Evolutionary conservation across 345 rosid genomes (phyloP), one percentile per base, ranked within the genome.

Genomic region (Nasturtium officinale): DNA sequence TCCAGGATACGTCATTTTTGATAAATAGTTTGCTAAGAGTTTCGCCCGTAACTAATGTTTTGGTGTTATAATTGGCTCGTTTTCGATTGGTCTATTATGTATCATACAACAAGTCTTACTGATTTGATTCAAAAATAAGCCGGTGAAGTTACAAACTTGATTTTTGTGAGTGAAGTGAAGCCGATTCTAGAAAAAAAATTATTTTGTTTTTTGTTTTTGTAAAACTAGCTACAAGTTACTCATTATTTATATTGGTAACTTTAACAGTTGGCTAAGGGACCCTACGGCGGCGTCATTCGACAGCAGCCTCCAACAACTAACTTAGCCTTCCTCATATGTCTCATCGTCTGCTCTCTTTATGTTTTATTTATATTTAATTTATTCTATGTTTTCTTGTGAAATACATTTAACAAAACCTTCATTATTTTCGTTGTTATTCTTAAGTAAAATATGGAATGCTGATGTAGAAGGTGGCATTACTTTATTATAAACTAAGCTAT

Each of bases 241-340:
- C 32, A 29, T 35, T 52, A 40, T 11, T 7, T 29, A n/a, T 18
- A 21, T 4, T 4, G 73, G 38, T 20, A 40, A 57, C 37, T 45
- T 20, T 7, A 37, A 70, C 61, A 47, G 68, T 64, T 48, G 38
- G 62, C 30, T 28, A n/a, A 18, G 9, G 47, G 76, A 65, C 72
- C 80, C 80, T 72, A 77, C 76, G 76, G 57, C 76, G 54, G 80
- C 80, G 67, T 77, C 42, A 58, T 58, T 43, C 29, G 15, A 77
- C 60, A 65, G 80, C 80, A 71, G 72, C 80, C 80, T 70, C 72
- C 76, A 77, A 71, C 80, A 64, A 71, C 80, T 57, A 76, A 57
- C 42, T 77, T 70, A 63, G 71, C 37, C 67, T 37, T 65, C 71
- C 61, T 65, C 76, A 29, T 68, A 11, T 71, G 80, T 77, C 76